Conservation (phyloP, 2,329 filamentous ascomycete genomes). For the Fusarium longipes region DNA sequence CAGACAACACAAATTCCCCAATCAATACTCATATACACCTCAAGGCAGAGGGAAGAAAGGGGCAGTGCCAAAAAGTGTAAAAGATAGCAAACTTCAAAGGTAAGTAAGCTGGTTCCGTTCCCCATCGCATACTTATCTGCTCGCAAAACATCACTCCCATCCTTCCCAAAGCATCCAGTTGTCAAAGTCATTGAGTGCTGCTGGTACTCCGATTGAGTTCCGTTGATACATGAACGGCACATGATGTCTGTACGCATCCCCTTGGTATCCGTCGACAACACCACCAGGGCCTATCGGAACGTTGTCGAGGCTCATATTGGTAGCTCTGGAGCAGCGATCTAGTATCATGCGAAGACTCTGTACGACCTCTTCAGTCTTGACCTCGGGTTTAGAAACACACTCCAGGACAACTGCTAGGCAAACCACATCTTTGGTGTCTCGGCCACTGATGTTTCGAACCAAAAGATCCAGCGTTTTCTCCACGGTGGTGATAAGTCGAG, state of each 20-base stretch:
- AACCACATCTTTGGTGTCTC: constrained; percentile 63
- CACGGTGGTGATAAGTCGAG: constrained; percentile 57
- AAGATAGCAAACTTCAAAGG: neutral
- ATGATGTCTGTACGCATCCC: constrained; percentile 47
- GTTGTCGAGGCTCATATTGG: constrained; percentile 57
- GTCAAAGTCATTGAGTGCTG: constrained; percentile 45
- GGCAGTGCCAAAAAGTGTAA: constrained; percentile 7
- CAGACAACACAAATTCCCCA: constrained; percentile 29
- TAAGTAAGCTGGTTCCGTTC: neutral
- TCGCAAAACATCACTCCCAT: constrained; percentile 49
- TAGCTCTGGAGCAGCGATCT: constrained; percentile 58
- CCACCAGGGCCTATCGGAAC: constrained; percentile 32
- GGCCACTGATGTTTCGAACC: constrained; percentile 59
- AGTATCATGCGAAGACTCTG: constrained; percentile 56
- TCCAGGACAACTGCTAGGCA: constrained; percentile 61
- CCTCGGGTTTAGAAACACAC: constrained; percentile 57
- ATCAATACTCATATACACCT: constrained; percentile 1
- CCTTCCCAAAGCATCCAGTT: constrained; percentile 57
- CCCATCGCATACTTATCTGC: neutral
- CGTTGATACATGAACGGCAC: constrained; percentile 49
- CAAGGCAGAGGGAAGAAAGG: constrained; percentile 21
- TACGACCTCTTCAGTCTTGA: constrained; percentile 56
- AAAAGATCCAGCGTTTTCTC: constrained; percentile 61
- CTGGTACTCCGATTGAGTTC: constrained; percentile 44
- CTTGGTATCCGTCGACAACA: constrained; percentile 36